These are phyloP conservation scores for Rhododendron ovatum DNA, from an alignment of 148 eudicot genomes.

Conservation along the genomic window DNA sequence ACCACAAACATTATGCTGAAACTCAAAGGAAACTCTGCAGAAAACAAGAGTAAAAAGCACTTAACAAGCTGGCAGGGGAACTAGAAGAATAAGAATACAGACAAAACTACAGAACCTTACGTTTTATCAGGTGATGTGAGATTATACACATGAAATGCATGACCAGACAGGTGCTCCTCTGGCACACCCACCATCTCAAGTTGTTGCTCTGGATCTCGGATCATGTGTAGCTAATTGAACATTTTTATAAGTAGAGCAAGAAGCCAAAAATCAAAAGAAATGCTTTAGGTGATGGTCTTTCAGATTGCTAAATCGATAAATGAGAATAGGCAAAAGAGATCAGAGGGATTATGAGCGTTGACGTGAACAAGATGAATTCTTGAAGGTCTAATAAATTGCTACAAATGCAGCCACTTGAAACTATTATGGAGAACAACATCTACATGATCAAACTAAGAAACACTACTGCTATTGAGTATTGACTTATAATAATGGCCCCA, in stretches of 20 bases:
- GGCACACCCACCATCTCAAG: constrained; percentile 93
- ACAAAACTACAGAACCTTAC: constrained; percentile 35
- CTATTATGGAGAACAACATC: background rate
- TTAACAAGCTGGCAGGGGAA: background rate
- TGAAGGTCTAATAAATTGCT: background rate
- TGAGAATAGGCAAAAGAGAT: background rate
- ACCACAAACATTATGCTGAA: constrained; percentile 96
- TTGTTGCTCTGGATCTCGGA: constrained; percentile 74
- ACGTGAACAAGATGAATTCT: background rate
- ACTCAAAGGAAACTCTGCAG: constrained; percentile 84
- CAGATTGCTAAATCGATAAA: background rate
- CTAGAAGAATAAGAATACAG: background rate
- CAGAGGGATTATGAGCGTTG: too few species aligned
- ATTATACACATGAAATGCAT: constrained; percentile 91
- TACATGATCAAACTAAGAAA: background rate
- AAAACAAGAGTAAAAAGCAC: background rate
- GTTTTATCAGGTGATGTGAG: constrained; percentile 81
- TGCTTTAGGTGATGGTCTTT: background rate
- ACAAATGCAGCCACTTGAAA: background rate
- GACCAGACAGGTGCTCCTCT: constrained; percentile 70
- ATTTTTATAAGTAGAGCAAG: background rate
- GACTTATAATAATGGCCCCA: too few species aligned
- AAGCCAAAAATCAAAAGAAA: background rate
- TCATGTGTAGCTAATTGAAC: constrained; percentile 50
- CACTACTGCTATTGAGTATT: background rate